Conservation (phyloP, 306 rosid genomes). For the Trifolium repens region DNA sequence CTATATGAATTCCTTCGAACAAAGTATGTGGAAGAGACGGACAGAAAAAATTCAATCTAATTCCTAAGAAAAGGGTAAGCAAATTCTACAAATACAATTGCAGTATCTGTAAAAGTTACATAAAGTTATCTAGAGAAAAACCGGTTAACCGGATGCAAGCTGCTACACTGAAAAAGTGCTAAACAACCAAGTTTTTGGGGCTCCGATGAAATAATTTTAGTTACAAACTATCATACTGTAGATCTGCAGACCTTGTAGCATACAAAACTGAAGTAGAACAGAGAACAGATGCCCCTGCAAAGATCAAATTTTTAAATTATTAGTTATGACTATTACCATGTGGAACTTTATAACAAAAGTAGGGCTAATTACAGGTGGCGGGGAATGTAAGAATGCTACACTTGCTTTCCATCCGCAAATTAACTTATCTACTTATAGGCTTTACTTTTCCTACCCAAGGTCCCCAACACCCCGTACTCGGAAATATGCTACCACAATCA, state of each 20-base stretch:
- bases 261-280: conserved; percentile 36
- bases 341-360: neutral
- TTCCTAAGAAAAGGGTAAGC: neutral
- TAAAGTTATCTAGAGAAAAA: neutral
- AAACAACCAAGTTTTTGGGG: conserved; percentile 11
- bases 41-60: neutral
- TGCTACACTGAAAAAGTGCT: conserved; percentile 14
- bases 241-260: conserved; percentile 37
- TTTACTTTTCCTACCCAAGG: neutral
- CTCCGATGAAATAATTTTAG: conserved; percentile 11
- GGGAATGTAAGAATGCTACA: neutral
- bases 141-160: conserved; percentile 2
- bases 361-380: too few relatives aligned
- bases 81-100: neutral
- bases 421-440: conserved; percentile 2
- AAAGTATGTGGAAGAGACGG: neutral
- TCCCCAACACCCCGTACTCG: neutral
- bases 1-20: neutral
- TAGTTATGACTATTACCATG: neutral
- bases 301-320: conserved; percentile 28
- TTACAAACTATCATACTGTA: conserved; percentile 24
- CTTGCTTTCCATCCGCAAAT: conserved; percentile 15
- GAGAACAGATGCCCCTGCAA: conserved; percentile 43
- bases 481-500: neutral
- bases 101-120: neutral